Evolutionary conservation across 2,329 filamentous ascomycete genomes (phyloP).

Genomic region (Chrysosporium keratinophilum): DNA sequence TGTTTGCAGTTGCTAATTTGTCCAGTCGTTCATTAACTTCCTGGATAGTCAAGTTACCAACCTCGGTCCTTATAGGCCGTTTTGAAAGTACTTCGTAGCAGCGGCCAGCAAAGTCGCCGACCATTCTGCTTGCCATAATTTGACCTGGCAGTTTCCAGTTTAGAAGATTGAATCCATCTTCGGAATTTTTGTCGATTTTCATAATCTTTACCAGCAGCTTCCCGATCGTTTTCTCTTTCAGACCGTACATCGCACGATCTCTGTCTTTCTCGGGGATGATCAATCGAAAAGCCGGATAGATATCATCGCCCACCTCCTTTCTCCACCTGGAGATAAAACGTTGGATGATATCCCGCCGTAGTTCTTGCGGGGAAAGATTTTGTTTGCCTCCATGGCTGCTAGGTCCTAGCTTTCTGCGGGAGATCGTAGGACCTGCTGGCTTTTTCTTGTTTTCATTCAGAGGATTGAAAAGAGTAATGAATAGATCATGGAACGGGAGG

Average conservation of each 20-base stretch:
- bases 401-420: conserved; percentile 50
- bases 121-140: conserved; percentile 51
- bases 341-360: conserved; percentile 69
- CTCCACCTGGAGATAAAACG: conserved; percentile 82
- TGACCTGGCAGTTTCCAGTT: conserved; percentile 88
- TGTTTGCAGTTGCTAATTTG: conserved; percentile 59
- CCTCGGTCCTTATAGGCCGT: conserved; percentile 61
- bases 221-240: conserved; percentile 86
- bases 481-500: conserved; percentile 70
- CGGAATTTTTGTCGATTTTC: conserved; percentile 81
- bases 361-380: conserved; percentile 60
- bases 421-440: conserved; percentile 45
- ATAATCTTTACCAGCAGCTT: conserved; percentile 85
- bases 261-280: conserved; percentile 90
- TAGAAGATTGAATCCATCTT: conserved; percentile 73
- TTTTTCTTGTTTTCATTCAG: conserved; percentile 66
- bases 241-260: conserved; percentile 80
- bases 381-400: conserved; percentile 22
- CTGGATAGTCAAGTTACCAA: conserved; percentile 71
- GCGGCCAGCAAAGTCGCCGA: conserved; percentile 83
- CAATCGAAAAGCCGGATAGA: conserved; percentile 83
- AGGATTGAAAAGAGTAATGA: conserved; percentile 69
- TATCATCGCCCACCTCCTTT: conserved; percentile 76
- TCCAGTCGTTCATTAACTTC: conserved; percentile 85
- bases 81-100: conserved; percentile 82